Evolutionary conservation across 2,329 filamentous ascomycete genomes (phyloP).

Genomic region (Alternaria consortialis): DNA sequence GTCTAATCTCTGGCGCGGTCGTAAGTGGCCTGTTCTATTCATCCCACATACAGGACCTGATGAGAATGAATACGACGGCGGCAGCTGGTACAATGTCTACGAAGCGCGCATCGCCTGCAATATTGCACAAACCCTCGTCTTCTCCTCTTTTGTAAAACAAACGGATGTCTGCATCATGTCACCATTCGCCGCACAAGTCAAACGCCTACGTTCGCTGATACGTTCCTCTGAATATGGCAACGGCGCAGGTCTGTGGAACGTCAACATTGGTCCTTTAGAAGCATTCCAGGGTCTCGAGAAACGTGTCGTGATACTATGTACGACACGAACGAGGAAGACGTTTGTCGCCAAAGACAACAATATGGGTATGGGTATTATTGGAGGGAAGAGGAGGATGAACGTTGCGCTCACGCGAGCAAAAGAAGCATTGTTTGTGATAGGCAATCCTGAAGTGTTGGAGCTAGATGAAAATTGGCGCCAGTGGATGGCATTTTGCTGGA

Average conservation of each 20-base stretch:
- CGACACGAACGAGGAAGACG: slow-evolving; percentile 48
- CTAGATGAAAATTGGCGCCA: slow-evolving; percentile 50
- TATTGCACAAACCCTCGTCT: slow-evolving; percentile 39
- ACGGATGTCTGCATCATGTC: slow-evolving; percentile 56
- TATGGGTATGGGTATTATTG: slow-evolving; percentile 49
- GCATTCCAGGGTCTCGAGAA: slow-evolving; percentile 59
- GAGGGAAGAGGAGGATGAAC: slow-evolving; percentile 54
- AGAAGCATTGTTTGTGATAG: slow-evolving; percentile 55
- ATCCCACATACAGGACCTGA: slow-evolving; percentile 50
- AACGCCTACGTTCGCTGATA: slow-evolving; percentile 50
- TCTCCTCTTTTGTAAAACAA: slow-evolving; percentile 35
- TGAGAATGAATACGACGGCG: slow-evolving; percentile 53
- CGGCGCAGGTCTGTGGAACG: slow-evolving; percentile 39
- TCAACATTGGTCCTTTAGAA: slow-evolving; percentile 58
- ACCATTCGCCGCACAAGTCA: slow-evolving; percentile 58
- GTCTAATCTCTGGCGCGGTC: slow-evolving; percentile 50
- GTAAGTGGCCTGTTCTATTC: slow-evolving; percentile 56
- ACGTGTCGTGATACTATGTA: slow-evolving; percentile 56
- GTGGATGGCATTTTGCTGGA: slow-evolving; percentile 51
- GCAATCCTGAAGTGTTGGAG: slow-evolving; percentile 50
- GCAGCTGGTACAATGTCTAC: slow-evolving; percentile 50
- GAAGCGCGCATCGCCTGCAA: slow-evolving; percentile 46
- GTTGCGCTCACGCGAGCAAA: slow-evolving; percentile 57
- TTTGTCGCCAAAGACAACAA: slow-evolving; percentile 46
- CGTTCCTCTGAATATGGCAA: slow-evolving; percentile 26